Percentiles rank a stretch among this genome's conserved stretches.
Conservation (phyloP, 2,329 filamentous ascomycete genomes). For the Trematosphaeria pertusa region DNA sequence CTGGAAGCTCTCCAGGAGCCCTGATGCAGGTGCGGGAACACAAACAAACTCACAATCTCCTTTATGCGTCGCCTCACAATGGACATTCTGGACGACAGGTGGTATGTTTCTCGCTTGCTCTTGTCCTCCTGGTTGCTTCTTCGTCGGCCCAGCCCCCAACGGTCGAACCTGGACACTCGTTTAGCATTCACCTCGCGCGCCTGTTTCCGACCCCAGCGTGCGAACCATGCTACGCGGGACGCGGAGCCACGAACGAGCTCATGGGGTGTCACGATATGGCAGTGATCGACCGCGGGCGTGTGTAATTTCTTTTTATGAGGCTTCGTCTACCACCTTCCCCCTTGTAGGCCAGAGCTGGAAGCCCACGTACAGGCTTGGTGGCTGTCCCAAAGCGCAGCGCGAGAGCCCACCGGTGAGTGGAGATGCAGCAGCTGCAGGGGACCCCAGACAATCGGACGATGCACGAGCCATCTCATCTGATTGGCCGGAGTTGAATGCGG, state of each 20-base stretch:
- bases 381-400: slow-evolving; percentile 28
- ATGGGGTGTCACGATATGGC: slow-evolving; percentile 23
- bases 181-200: slow-evolving; percentile 21
- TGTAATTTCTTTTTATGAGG: slow-evolving; percentile 36
- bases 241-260: slow-evolving; percentile 19
- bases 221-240: slow-evolving; percentile 21
- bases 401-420: slow-evolving; percentile 43
- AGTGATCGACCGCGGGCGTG: slow-evolving; percentile 30
- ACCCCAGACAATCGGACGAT: no score
- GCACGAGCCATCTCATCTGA: no score
- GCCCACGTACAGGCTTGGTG: slow-evolving; percentile 36
- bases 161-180: slow-evolving; percentile 22
- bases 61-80: slow-evolving; percentile 22
- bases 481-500: slow-evolving; percentile 44
- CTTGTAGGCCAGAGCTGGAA: slow-evolving; percentile 28
- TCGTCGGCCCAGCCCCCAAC: slow-evolving; percentile 30
- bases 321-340: slow-evolving; percentile 28
- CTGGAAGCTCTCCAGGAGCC: slow-evolving; percentile 9
- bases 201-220: slow-evolving; percentile 16
- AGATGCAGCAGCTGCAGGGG: slow-evolving; percentile 27
- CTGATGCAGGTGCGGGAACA: slow-evolving; percentile 35
- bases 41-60: slow-evolving; percentile 19
- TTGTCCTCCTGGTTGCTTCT: slow-evolving; percentile 18
- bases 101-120: slow-evolving; percentile 15
- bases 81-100: slow-evolving; percentile 9